These are phyloP conservation scores for Vaccinium myrtillus DNA, from an alignment of 148 eudicot species.

Conservation along the genomic window DNA sequence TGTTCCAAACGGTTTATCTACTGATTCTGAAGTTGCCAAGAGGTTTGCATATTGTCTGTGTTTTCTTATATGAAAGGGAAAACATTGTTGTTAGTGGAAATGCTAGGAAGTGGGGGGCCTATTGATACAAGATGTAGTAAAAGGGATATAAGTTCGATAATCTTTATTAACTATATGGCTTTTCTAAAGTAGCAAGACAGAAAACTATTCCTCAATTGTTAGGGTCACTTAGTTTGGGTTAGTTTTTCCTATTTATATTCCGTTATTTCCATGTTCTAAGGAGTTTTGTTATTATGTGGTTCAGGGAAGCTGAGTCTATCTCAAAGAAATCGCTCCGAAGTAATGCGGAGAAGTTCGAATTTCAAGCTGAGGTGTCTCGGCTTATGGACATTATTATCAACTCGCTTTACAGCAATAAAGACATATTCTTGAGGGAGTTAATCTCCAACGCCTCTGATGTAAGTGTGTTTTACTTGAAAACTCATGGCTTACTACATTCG, in stretches of 20 bases:
- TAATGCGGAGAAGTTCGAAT: conserved; percentile 92
- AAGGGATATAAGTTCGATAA: neutral
- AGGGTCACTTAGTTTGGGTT: neutral
- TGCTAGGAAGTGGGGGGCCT: neutral
- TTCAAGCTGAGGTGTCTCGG: conserved; percentile 99
- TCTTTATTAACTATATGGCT: neutral
- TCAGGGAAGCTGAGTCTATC: conserved; percentile 92
- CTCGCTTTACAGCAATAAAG: conserved; percentile 97
- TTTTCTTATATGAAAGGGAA: neutral
- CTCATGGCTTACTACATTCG: neutral
- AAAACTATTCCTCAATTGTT: neutral
- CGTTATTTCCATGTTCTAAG: neutral
- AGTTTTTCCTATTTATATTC: neutral
- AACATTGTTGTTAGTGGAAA: neutral
- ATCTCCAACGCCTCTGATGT: conserved; percentile 99
- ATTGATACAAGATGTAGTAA: neutral
- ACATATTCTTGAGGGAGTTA: conserved; percentile 92
- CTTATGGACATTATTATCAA: conserved; percentile 97
- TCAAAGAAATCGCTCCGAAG: conserved; percentile 78
- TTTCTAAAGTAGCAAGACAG: neutral
- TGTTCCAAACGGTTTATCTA: conserved; percentile 84
- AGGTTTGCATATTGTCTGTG: conserved; percentile 41
- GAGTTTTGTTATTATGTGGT: conserved; percentile 5
- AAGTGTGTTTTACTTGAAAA: conserved; percentile 25
- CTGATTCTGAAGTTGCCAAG: conserved; percentile 89